Conservation (phyloP, 2,329 filamentous ascomycete genomes). For the Harringtonia aguacate region DNA sequence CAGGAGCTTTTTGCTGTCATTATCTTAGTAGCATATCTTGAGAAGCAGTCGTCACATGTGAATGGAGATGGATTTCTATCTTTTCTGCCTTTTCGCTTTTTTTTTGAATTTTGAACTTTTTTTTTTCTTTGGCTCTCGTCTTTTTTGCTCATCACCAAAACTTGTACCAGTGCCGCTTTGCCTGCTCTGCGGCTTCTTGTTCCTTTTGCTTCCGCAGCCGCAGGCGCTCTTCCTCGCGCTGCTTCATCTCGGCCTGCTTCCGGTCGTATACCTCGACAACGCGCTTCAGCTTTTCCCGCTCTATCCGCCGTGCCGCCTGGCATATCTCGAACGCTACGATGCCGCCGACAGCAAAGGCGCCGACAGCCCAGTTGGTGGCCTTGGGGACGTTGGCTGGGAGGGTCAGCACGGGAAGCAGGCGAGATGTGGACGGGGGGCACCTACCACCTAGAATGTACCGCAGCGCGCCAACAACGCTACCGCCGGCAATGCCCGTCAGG, state of each 20-base stretch:
- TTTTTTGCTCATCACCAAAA: constrained; percentile 32
- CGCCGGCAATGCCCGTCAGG: constrained; percentile 71
- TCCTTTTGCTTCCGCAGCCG: constrained; percentile 16
- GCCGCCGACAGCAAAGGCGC: constrained; percentile 59
- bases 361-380: constrained; percentile 79
- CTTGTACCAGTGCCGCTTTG: constrained; percentile 40
- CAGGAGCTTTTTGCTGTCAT: no score
- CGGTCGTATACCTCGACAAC: constrained; percentile 73
- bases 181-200: constrained; percentile 17
- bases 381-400: constrained; percentile 45
- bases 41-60: no score
- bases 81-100: not conserved
- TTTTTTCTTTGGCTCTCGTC: constrained; percentile 3
- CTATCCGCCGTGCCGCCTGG: constrained; percentile 59
- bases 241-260: constrained; percentile 50
- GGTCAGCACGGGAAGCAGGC: not conserved
- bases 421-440: not conserved
- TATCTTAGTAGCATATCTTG: no score
- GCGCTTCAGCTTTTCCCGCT: constrained; percentile 74
- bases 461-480: constrained; percentile 64
- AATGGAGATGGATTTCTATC: not conserved
- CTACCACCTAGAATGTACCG: constrained; percentile 66
- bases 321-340: constrained; percentile 75
- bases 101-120: not conserved
- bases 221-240: constrained; percentile 39